Evolutionary conservation across 805 yeast species (phyloP), one percentile per base, ranked within the genome.

Genomic region (Candida pini): DNA sequence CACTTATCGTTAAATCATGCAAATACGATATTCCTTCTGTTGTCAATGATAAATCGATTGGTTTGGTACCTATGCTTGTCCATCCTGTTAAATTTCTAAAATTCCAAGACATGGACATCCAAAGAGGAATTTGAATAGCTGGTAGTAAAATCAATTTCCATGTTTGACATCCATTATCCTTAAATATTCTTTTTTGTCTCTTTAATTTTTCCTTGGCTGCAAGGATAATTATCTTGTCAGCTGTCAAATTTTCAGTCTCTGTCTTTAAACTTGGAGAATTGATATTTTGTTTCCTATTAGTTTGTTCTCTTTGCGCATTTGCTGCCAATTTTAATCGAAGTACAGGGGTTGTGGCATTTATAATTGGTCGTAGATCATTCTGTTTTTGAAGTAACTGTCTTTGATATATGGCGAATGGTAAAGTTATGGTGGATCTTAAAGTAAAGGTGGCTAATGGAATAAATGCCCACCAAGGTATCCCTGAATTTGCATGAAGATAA

Each of bases 101-200:
- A 1, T 88, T 78, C 45, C 80, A 65, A 9, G 92, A 81, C 69
- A 89, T 66, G 3, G 81, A 66, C 2, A 88, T 68, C 95, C 96
- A 89, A 5, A 89, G 55, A 0, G 97, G 97, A 15, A 90, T 69
- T 53, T 89, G 97, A 13, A 85, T 73, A 0, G 78, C 61, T 1
- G 97, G 97, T 25, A 87, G 63, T 4, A 83, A 48, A 36, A 77
- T 62, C 48, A 83, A 78, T 55, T 88, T 89, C 87, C 94, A 89
- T 38, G 80, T 56, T 51, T 86, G 90, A 34, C 88, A 84, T 8
- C 68, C 64, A 49, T 81, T 68, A 35, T 73, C 68, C 43, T 71
- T 72, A 60, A 82, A 89, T n/a, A 89, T 63, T 32, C 55, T 55
- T 47, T 79, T 77, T 46, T 90, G 94, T 42, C 94, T 67, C 40